Evolutionary conservation across 345 rosid species (phyloP).

Genomic region (Punica granatum): DNA sequence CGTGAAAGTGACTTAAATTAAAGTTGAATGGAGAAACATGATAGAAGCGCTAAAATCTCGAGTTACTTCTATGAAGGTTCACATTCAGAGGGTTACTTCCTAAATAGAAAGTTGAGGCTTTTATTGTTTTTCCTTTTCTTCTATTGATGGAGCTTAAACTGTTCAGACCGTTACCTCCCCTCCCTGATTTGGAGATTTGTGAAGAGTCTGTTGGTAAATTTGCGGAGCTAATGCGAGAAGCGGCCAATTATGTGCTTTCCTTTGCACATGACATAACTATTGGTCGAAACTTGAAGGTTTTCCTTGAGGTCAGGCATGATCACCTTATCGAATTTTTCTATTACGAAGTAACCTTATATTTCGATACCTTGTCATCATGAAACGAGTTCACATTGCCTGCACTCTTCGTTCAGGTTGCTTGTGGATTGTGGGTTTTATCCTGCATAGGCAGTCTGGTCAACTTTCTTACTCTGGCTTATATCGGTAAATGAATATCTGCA

Average conservation of each 20-base stretch:
- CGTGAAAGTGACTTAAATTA: not conserved
- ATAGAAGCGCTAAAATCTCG: too few species aligned
- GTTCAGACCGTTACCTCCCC: conserved; percentile 80
- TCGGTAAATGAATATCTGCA: conserved; percentile 42
- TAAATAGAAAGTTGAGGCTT: not conserved
- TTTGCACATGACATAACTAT: conserved; percentile 64
- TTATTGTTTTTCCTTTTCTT: not conserved
- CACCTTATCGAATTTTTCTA: not conserved
- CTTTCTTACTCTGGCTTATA: conserved; percentile 65
- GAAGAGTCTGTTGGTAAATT: conserved; percentile 45
- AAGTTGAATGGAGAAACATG: not conserved
- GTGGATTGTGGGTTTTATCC: conserved; percentile 47
- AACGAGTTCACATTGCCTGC: not conserved
- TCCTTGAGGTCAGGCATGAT: conserved; percentile 45
- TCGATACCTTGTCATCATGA: not conserved
- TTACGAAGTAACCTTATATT: not conserved
- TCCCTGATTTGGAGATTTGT: conserved; percentile 83
- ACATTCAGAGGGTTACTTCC: not conserved
- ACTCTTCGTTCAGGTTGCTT: conserved; percentile 35
- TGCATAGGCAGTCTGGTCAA: conserved; percentile 61
- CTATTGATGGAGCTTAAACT: not conserved
- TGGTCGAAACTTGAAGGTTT: conserved; percentile 49
- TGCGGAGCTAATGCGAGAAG: conserved; percentile 44
- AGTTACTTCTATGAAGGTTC: not conserved
- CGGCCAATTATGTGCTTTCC: conserved; percentile 41